These are phyloP conservation scores for Phytophthora quininea DNA, from an alignment of 352 stramenopile genomes.

Conservation along the genomic window DNA sequence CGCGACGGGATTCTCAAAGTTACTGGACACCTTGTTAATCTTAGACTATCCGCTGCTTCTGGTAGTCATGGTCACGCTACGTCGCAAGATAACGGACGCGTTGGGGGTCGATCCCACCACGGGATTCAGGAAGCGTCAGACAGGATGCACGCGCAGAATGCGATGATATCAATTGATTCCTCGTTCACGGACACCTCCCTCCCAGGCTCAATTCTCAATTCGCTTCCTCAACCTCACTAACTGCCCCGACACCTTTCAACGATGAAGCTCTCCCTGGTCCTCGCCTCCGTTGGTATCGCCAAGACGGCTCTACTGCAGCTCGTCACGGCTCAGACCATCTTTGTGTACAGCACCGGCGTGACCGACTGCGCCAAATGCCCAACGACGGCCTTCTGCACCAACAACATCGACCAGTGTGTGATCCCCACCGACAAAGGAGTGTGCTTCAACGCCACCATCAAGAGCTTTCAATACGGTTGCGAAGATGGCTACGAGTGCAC, in stretches of 20 bases:
- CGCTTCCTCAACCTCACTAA: conserved; percentile 2
- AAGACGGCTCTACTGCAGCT: conserved; percentile 8
- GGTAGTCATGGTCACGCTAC: no score
- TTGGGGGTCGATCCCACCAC: no score
- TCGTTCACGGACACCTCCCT: not conserved
- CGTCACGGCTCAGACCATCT: not conserved
- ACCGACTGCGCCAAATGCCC: conserved; percentile 23
- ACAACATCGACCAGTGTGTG: conserved; percentile 16
- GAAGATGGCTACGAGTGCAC: conserved; percentile 29
- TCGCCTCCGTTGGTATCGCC: conserved; percentile 12
- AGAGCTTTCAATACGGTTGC: not conserved
- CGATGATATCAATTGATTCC: not conserved
- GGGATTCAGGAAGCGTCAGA: no score
- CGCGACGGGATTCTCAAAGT: no score
- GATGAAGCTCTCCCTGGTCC: conserved; percentile 33
- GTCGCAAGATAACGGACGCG: not conserved
- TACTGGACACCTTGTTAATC: no score
- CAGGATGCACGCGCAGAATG: not conserved
- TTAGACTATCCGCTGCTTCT: no score
- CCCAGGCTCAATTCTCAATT: conserved; percentile 23
- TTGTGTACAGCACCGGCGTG: conserved; percentile 11
- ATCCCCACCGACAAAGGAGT: conserved; percentile 5
- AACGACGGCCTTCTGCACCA: conserved; percentile 27
- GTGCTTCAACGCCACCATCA: conserved; percentile 33
- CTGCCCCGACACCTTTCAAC: not conserved